A percentile compares a stretch with the other conserved stretches of the same genome.
Conservation (phyloP, 2,329 filamentous ascomycete genomes). For the Teratosphaeria zuluensis region DNA sequence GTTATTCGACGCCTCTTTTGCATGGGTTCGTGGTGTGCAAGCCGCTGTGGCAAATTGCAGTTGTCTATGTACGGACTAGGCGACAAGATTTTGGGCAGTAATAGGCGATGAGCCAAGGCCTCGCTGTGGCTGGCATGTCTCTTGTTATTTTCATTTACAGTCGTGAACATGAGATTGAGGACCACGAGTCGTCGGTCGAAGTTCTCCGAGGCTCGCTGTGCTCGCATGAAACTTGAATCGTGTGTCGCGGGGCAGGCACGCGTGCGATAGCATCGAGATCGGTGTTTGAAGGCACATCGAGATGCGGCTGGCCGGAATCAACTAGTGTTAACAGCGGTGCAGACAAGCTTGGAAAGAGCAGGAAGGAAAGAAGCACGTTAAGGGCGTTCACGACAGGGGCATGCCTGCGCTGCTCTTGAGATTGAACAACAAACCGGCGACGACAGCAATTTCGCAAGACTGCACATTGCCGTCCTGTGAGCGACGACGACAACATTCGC, state of each 20-base stretch:
- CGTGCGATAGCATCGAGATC: neutral
- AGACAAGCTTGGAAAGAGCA: neutral
- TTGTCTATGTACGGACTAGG: neutral
- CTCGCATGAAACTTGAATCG: neutral
- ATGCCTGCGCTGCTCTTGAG: neutral
- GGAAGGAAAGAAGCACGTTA: neutral
- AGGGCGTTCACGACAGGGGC: neutral
- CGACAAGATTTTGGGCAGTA: neutral
- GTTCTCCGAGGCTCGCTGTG: neutral
- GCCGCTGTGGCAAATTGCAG: neutral
- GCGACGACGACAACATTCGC: neutral
- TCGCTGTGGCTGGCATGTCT: neutral
- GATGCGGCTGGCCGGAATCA: neutral
- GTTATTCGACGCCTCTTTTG: neutral
- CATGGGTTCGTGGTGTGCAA: neutral
- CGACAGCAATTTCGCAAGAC: neutral
- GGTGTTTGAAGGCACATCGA: neutral
- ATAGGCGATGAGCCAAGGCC: too few species aligned
- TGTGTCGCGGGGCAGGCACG: neutral
- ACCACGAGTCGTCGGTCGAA: neutral
- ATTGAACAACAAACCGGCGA: neutral
- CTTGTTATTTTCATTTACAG: too few species aligned
- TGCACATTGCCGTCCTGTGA: neutral
- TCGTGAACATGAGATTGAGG: neutral
- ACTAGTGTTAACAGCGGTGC: neutral